Conservation (phyloP, 2,329 filamentous ascomycete species). For the Hymenoscyphus scutula region DNA sequence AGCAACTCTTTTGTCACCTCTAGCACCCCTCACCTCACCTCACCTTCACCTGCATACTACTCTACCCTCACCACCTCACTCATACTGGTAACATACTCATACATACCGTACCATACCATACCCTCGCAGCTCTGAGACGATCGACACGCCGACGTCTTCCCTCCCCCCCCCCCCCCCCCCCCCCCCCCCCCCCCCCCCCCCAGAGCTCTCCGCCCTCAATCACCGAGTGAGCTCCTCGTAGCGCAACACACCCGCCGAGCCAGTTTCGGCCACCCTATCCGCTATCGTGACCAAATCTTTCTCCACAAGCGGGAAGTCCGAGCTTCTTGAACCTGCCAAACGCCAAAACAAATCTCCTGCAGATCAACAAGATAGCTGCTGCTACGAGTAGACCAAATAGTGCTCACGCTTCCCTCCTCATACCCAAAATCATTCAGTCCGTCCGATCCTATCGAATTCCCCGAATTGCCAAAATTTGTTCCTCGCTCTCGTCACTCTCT, state of each 20-base stretch:
- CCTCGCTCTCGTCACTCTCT: constrained; percentile 13
- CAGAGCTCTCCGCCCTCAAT: background rate
- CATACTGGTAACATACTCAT: no score
- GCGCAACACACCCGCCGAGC: background rate
- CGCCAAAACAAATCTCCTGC: constrained; percentile 13
- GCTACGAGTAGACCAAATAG: background rate
- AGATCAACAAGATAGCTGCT: constrained; percentile 8
- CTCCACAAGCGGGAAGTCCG: constrained; percentile 14
- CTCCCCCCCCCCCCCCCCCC: background rate
- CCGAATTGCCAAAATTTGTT: constrained; percentile 12
- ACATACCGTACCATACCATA: background rate
- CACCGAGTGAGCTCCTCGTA: constrained; percentile 3
- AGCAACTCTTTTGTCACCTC: background rate
- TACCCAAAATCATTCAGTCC: background rate
- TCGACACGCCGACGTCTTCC: background rate
- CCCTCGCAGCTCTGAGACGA: background rate
- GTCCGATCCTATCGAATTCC: background rate
- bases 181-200: background rate
- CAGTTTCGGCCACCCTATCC: constrained; percentile 10
- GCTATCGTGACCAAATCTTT: constrained; percentile 11
- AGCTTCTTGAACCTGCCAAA: constrained; percentile 17
- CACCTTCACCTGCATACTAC: background rate
- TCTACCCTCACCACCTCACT: no score
- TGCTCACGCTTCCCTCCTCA: constrained; percentile 4
- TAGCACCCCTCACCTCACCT: background rate